phyloP scores from a whole-genome alignment of 1,139 yeast genomes.

The Saccharomycopsis crataegensis region DNA sequence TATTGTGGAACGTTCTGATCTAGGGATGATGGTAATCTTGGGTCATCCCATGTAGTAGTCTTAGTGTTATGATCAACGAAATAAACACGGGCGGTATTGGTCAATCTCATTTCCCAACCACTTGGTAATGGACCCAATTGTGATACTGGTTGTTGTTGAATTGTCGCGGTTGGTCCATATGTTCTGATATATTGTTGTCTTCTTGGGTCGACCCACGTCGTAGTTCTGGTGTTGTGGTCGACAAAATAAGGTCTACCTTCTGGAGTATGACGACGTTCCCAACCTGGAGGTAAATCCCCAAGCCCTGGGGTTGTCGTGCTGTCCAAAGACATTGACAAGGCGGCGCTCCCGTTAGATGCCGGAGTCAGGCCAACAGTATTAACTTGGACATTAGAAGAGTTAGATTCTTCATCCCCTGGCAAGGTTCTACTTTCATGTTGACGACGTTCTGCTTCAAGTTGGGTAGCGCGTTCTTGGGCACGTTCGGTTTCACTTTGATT shows the following conservation, averaged over 20 bases:
- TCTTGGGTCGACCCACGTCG: constrained; percentile 99
- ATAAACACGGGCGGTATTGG: constrained; percentile 96
- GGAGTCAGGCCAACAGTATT: constrained; percentile 34
- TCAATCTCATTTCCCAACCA: constrained; percentile 99
- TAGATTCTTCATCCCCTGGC: constrained; percentile 51
- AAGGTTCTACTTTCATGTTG: constrained; percentile 87
- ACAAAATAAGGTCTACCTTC: constrained; percentile 98
- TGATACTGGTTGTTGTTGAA: constrained; percentile 97
- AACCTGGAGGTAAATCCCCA: constrained; percentile 95
- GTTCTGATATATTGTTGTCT: constrained; percentile 97
- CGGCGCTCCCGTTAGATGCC: constrained; percentile 59
- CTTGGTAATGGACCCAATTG: constrained; percentile 96
- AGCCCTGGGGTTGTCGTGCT: constrained; percentile 94
- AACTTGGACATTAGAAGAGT: constrained; percentile 28
- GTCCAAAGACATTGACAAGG: constrained; percentile 74
- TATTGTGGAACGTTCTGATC: constrained; percentile 99
- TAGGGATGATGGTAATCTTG: constrained; percentile 91
- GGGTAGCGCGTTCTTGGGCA: constrained; percentile 42
- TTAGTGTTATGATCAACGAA: constrained; percentile 98
- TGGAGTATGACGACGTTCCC: constrained; percentile 98
- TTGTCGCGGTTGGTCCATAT: constrained; percentile 77
- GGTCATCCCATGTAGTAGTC: constrained; percentile 99
- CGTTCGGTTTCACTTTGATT: constrained; percentile 65
- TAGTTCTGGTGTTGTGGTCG: constrained; percentile 96
- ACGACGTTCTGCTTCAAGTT: constrained; percentile 81